Evolutionary conservation across 2,329 filamentous ascomycete species (phyloP).

Genomic region (Monilinia fructicola): DNA sequence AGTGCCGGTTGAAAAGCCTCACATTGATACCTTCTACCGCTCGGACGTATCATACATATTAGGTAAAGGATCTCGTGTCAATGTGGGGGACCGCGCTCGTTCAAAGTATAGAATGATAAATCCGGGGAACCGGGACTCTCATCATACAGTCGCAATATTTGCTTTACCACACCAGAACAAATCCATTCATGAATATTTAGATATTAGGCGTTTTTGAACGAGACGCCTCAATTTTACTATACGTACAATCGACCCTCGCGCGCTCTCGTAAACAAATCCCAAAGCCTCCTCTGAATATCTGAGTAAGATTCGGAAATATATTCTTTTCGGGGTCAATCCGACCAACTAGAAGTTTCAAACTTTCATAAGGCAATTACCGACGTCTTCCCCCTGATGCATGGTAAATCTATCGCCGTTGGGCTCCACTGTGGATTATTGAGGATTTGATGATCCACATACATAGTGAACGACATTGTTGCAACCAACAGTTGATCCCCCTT

Average conservation of each 20-base stretch:
- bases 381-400: constrained; percentile 16
- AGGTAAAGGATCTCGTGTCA: constrained; percentile 19
- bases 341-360: constrained; percentile 13
- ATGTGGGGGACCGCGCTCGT: constrained; percentile 18
- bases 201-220: background rate
- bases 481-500: background rate
- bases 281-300: background rate
- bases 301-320: constrained; percentile 18
- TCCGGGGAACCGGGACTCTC: constrained; percentile 19
- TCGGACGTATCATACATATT: constrained; percentile 13
- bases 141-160: constrained; percentile 17
- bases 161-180: constrained; percentile 4
- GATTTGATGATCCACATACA: background rate
- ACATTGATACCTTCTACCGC: background rate
- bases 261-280: background rate
- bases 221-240: background rate
- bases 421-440: constrained; percentile 4
- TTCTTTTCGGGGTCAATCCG: background rate
- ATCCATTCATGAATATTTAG: background rate
- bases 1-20: background rate
- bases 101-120: constrained; percentile 16
- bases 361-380: constrained; percentile 24
- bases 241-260: background rate
- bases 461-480: constrained; percentile 5
- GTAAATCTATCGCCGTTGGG: constrained; percentile 14